phyloP scores from a whole-genome alignment of 345 rosid genomes.

The Rubroshorea leprosula region DNA sequence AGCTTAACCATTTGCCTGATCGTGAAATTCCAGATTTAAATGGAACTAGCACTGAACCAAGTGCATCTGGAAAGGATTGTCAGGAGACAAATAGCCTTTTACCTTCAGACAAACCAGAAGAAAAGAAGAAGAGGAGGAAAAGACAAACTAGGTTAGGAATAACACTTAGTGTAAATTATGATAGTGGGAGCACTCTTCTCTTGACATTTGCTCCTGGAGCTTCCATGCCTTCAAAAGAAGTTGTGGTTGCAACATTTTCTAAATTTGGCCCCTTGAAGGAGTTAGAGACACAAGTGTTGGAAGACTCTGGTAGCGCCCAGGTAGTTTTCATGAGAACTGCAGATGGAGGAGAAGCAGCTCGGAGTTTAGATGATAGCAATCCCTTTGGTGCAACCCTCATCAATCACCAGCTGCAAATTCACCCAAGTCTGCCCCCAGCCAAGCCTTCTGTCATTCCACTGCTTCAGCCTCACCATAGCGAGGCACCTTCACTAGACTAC shows the following conservation, averaged over 20 bases:
- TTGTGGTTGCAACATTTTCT: conserved; percentile 43
- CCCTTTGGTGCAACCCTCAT: conserved; percentile 50
- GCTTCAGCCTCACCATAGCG: too few relatives aligned
- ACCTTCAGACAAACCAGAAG: conserved; percentile 30
- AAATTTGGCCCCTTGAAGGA: conserved; percentile 66
- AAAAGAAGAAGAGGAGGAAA: conserved; percentile 34
- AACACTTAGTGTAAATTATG: conserved; percentile 14
- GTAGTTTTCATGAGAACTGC: conserved; percentile 46
- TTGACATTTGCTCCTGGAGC: conserved; percentile 57
- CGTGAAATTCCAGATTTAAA: conserved; percentile 52
- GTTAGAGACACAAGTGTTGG: conserved; percentile 40
- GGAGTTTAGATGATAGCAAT: conserved; percentile 48
- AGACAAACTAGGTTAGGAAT: conserved; percentile 20
- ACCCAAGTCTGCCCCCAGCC: conserved; percentile 13
- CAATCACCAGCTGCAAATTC: conserved; percentile 38
- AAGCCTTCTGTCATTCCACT: too few relatives aligned
- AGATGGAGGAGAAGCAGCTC: conserved; percentile 57
- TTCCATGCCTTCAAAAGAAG: conserved; percentile 60
- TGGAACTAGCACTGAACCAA: conserved; percentile 34
- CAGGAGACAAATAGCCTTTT: conserved; percentile 20
- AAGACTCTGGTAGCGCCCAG: conserved; percentile 42
- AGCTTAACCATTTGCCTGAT: conserved; percentile 6
- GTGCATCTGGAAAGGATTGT: conserved; percentile 16
- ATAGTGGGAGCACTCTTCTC: conserved; percentile 46
- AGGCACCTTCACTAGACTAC: conserved; percentile 53